Evolutionary conservation across 2,329 filamentous ascomycete genomes (phyloP).

Genomic region (Cryphonectria nitschkei): DNA sequence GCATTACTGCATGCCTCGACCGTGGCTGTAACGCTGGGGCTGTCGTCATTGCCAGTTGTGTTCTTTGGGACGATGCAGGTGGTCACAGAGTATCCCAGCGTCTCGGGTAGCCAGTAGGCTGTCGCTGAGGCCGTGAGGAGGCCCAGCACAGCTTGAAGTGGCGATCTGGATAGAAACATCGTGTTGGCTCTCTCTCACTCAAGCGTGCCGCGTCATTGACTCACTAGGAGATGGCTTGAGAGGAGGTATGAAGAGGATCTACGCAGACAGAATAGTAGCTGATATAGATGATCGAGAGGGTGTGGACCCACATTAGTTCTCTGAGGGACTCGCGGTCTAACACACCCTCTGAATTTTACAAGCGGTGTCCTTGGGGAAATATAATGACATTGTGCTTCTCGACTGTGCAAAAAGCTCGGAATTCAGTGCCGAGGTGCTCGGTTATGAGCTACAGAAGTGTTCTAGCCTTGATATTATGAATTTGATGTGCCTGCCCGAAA

Average conservation of each 20-base stretch:
- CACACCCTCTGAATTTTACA: background rate
- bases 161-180: background rate
- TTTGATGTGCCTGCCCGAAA: background rate
- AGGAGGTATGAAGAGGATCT: background rate
- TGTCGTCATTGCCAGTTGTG: slow-evolving; percentile 28
- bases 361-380: background rate
- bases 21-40: slow-evolving; percentile 27
- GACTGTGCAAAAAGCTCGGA: background rate
- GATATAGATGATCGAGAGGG: background rate
- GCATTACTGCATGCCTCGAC: slow-evolving; percentile 27
- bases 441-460: background rate
- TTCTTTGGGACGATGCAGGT: slow-evolving; percentile 31
- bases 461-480: background rate
- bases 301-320: background rate
- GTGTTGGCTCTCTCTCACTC: too few relatives aligned
- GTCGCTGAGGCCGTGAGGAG: slow-evolving; percentile 1
- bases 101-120: slow-evolving; percentile 31
- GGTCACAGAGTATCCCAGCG: slow-evolving; percentile 19
- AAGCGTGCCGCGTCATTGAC: background rate
- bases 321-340: background rate
- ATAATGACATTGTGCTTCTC: background rate
- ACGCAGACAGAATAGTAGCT: too few relatives aligned
- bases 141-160: background rate
- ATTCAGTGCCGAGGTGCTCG: background rate
- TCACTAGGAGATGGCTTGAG: too few relatives aligned